These are phyloP conservation scores for Lanmaoa rubissima DNA, from an alignment of 768 basidiomycete species.

Conservation along the genomic window DNA sequence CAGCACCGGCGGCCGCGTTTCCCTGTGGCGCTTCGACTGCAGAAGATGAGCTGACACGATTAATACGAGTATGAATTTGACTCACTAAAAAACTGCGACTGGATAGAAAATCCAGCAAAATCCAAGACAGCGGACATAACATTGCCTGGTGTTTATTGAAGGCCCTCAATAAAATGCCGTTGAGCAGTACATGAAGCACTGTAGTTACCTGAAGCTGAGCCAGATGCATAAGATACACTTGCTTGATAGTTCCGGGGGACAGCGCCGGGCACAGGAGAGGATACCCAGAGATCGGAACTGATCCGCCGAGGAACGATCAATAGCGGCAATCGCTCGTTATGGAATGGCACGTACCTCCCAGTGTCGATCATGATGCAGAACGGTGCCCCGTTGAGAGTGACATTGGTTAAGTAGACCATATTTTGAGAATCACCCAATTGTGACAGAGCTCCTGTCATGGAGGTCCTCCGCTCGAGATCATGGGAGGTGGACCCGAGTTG, in stretches of 20 bases:
- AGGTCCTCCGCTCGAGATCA: conserved; percentile 23
- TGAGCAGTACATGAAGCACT: neutral
- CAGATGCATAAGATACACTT: conserved; percentile 53
- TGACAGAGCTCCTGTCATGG: conserved; percentile 27
- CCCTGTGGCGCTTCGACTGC: conserved; percentile 21
- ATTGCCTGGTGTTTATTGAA: conserved; percentile 17
- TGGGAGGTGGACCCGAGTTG: conserved; percentile 4
- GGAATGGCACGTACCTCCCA: conserved; percentile 37
- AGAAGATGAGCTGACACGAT: conserved; percentile 3
- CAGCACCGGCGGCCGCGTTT: conserved; percentile 11
- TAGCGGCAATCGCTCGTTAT: neutral
- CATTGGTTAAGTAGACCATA: conserved; percentile 37
- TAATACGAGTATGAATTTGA: neutral
- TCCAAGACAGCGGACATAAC: conserved; percentile 30
- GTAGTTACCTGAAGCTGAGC: conserved; percentile 45
- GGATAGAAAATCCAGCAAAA: conserved; percentile 44
- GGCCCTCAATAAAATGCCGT: neutral
- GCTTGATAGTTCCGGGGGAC: conserved; percentile 38
- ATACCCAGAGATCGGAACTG: conserved; percentile 68
- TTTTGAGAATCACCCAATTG: conserved; percentile 32
- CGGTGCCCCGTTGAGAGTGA: conserved; percentile 36
- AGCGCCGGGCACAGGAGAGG: conserved; percentile 41
- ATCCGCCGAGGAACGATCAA: conserved; percentile 6
- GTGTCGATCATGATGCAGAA: conserved; percentile 44
- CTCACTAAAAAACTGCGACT: conserved; percentile 37